These are phyloP conservation scores for Euphorbia pulcherrima DNA, from an alignment of 345 rosid species.

Conservation along the genomic window DNA sequence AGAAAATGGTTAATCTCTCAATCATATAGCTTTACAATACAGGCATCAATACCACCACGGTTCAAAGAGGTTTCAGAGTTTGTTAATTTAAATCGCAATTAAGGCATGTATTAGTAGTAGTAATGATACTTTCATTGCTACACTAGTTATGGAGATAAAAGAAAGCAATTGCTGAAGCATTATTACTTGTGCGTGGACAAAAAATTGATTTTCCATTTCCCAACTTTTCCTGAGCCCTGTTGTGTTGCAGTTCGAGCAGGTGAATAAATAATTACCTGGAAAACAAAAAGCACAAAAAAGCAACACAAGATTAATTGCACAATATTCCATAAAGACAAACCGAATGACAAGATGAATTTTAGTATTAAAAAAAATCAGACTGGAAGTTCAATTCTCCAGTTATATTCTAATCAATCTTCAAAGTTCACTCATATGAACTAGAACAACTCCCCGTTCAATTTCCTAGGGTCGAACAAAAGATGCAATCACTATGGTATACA, in stretches of 20 bases:
- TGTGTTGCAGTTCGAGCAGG: slow-evolving; percentile 28
- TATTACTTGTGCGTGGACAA: slow-evolving; percentile 23
- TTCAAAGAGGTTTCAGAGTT: not conserved
- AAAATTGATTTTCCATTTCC: slow-evolving; percentile 25
- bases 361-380: not conserved
- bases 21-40: not conserved
- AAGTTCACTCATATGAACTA: not conserved
- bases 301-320: not conserved
- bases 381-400: not conserved
- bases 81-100: not conserved
- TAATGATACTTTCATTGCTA: not conserved
- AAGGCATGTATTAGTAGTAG: not conserved
- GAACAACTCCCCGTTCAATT: not conserved
- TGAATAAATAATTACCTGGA: slow-evolving; percentile 24
- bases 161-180: not conserved
- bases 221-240: slow-evolving; percentile 26
- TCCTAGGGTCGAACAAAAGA: not conserved
- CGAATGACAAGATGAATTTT: not conserved
- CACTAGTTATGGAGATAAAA: not conserved
- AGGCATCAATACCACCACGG: not conserved
- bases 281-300: not conserved
- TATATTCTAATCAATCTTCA: not conserved
- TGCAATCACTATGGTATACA: not conserved
- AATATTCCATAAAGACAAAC: not conserved
- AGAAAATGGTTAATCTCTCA: not conserved